phyloP scores from a whole-genome alignment of 805 yeast species.

The Lipomyces kockii region DNA sequence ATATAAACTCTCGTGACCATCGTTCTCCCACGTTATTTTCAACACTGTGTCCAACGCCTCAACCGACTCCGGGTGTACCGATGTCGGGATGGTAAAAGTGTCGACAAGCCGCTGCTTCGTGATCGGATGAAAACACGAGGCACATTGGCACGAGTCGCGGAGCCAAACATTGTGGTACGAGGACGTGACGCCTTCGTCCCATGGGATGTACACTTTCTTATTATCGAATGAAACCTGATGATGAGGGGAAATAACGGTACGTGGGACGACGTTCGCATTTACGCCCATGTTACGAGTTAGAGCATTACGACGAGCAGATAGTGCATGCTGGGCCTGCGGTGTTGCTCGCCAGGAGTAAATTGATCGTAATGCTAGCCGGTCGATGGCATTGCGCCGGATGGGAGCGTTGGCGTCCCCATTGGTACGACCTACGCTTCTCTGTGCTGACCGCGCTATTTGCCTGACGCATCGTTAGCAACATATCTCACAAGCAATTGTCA shows the following conservation, averaged over 20 bases:
- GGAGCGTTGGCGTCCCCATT: not conserved
- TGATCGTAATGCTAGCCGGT: conserved; percentile 1
- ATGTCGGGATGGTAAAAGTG: conserved; percentile 52
- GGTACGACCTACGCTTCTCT: not conserved
- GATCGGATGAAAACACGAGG: conserved; percentile 55
- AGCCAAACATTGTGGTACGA: conserved; percentile 60
- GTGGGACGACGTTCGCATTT: conserved; percentile 18
- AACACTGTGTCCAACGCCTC: conserved; percentile 31
- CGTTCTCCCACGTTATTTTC: conserved; percentile 49
- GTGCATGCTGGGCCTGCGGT: not conserved
- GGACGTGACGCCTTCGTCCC: conserved; percentile 42
- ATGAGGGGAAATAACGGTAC: conserved; percentile 32
- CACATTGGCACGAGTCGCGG: conserved; percentile 67
- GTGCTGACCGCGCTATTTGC: conserved; percentile 1
- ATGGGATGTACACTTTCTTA: conserved; percentile 39
- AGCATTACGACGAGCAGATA: not conserved
- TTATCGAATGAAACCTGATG: conserved; percentile 38
- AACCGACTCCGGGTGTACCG: conserved; percentile 40
- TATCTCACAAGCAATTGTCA: not conserved
- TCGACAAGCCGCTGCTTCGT: conserved; percentile 66
- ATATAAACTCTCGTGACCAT: conserved; percentile 50
- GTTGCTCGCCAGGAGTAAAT: conserved; percentile 6
- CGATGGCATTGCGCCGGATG: not conserved
- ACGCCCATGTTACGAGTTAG: conserved; percentile 14
- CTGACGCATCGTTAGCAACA: not conserved